phyloP scores from a whole-genome alignment of 805 yeast species.

The Barnettozyma vustinii region DNA sequence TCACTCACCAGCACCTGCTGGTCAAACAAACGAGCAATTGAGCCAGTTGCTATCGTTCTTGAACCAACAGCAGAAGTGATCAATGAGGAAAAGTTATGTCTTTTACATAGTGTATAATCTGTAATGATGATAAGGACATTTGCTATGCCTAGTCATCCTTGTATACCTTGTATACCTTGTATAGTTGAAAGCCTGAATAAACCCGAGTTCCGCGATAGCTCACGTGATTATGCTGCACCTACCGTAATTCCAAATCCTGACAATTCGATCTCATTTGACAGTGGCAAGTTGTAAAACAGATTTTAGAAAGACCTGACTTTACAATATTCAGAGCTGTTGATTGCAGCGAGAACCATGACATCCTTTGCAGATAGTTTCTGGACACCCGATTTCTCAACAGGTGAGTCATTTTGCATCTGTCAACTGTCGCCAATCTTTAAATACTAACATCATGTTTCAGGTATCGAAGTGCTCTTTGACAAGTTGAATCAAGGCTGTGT shows the following conservation, averaged over 20 bases:
- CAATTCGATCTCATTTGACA: not conserved
- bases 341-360: slow-evolving; percentile 26
- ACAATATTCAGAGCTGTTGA: not conserved
- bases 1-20: slow-evolving; percentile 11
- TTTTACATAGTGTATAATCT: not conserved
- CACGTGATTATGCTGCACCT: not conserved
- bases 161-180: no score
- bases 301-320: no score
- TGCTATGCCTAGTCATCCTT: not conserved
- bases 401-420: slow-evolving; percentile 22
- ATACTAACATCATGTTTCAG: slow-evolving; percentile 19
- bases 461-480: slow-evolving; percentile 45
- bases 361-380: slow-evolving; percentile 75
- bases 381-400: slow-evolving; percentile 61
- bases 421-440: not conserved
- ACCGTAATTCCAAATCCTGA: not conserved
- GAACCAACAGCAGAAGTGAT: slow-evolving; percentile 31
- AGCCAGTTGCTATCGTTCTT: slow-evolving; percentile 38
- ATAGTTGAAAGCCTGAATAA: no score
- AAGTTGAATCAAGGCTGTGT: slow-evolving; percentile 56
- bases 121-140: not conserved
- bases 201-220: no score
- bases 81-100: not conserved
- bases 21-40: slow-evolving; percentile 35
- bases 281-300: no score